Evolutionary conservation across 108 stramenopile genomes (phyloP).

Genomic region (Bacterosira constricta): DNA sequence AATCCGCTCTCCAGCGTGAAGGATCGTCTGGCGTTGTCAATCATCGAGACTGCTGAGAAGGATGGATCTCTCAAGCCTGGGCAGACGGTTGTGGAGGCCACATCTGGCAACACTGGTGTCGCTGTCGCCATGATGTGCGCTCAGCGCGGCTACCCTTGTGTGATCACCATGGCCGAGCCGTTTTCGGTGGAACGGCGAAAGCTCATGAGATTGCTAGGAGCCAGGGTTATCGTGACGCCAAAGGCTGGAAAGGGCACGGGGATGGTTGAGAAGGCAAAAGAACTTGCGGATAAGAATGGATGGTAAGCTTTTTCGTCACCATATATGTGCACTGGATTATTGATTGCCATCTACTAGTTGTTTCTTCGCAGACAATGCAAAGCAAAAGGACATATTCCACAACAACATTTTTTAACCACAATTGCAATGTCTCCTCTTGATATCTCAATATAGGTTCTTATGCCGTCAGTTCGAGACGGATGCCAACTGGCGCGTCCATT

Average conservation of each 20-base stretch:
- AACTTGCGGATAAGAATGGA: slow-evolving; percentile 65
- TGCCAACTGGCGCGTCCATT: slow-evolving; percentile 77
- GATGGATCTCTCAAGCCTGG: slow-evolving; percentile 84
- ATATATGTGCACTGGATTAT: no score
- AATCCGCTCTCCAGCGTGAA: slow-evolving; percentile 90
- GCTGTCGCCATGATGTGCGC: slow-evolving; percentile 60
- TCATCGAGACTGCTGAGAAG: slow-evolving; percentile 87
- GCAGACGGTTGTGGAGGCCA: slow-evolving; percentile 92
- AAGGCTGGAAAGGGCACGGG: slow-evolving; percentile 72
- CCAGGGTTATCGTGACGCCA: slow-evolving; percentile 68
- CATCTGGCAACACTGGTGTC: slow-evolving; percentile 96
- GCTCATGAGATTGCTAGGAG: slow-evolving; percentile 74
- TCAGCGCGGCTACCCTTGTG: slow-evolving; percentile 78
- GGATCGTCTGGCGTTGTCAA: slow-evolving; percentile 85
- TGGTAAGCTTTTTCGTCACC: slow-evolving; percentile 29
- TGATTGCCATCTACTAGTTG: no score
- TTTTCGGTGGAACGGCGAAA: slow-evolving; percentile 72
- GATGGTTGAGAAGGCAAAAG: slow-evolving; percentile 75
- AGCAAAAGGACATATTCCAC: no score
- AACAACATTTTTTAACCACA: no score
- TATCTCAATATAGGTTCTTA: slow-evolving; percentile 51
- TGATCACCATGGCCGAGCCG: slow-evolving; percentile 74
- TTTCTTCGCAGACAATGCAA: no score
- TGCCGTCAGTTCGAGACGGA: slow-evolving; percentile 82
- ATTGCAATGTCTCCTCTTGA: no score